phyloP scores from a whole-genome alignment of 2,329 filamentous ascomycete genomes.

The Aciculosporium take region DNA sequence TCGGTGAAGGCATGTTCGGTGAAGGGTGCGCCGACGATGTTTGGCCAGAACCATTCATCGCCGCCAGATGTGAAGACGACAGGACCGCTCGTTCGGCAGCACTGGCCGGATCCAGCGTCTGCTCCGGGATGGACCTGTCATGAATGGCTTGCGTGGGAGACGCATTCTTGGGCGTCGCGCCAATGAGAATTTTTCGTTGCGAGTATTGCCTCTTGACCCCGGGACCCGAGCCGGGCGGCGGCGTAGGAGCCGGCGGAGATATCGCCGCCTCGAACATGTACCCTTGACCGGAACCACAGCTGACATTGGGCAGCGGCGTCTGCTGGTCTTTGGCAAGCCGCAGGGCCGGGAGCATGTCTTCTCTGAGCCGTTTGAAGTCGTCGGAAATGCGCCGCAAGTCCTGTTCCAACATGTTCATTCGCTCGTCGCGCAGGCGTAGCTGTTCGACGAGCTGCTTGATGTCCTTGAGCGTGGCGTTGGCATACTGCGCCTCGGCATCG shows the following conservation, averaged over 20 bases:
- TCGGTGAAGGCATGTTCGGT: conserved; percentile 56
- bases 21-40: conserved; percentile 43
- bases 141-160: conserved; percentile 62
- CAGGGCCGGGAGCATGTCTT: conserved; percentile 82
- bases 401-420: conserved; percentile 68
- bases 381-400: conserved; percentile 75
- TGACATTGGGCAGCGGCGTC: conserved; percentile 58
- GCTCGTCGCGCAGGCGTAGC: conserved; percentile 77
- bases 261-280: conserved; percentile 36
- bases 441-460: conserved; percentile 84
- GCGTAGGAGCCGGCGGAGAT: conserved; percentile 43
- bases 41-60: conserved; percentile 50
- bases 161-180: conserved; percentile 57
- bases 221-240: conserved; percentile 35
- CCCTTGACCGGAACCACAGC: conserved; percentile 18
- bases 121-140: conserved; percentile 49
- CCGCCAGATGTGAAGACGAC: conserved; percentile 55
- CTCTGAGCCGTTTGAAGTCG: conserved; percentile 75
- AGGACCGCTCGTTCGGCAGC: conserved; percentile 53
- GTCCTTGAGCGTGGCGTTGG: conserved; percentile 81
- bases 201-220: conserved; percentile 57
- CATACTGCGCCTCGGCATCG: conserved; percentile 73
- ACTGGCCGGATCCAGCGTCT: conserved; percentile 52
- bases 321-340: conserved; percentile 84
- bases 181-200: conserved; percentile 60